Conservation (phyloP, 345 rosid genomes). For the Gossypium mustelinum region DNA sequence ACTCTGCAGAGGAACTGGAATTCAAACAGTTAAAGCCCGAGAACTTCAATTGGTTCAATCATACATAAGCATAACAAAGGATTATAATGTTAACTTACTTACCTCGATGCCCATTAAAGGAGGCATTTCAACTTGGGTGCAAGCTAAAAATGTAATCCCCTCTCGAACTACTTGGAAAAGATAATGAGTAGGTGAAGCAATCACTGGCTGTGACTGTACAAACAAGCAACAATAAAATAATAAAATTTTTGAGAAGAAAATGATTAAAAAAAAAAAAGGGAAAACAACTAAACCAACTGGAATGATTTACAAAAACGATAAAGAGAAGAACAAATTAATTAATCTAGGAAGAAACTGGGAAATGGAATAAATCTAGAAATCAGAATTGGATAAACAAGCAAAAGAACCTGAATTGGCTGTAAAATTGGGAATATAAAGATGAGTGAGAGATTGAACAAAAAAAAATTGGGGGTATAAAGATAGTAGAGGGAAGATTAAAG, state of each 20-base stretch:
- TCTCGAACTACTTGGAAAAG: conserved; percentile 81
- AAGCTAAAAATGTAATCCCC: conserved; percentile 86
- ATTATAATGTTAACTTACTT: not conserved
- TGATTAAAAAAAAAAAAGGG: not conserved
- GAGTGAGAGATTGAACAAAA: conserved; percentile 10
- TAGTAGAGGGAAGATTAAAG: not conserved
- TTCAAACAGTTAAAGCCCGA: conserved; percentile 21
- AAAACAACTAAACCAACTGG: conserved; percentile 11
- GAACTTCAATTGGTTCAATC: conserved; percentile 11
- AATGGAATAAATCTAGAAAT: conserved; percentile 9
- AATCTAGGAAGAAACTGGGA: not conserved
- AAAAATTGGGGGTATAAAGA: not conserved
- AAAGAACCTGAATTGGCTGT: conserved; percentile 1
- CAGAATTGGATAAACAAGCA: not conserved
- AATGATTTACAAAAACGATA: not conserved
- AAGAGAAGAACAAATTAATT: not conserved
- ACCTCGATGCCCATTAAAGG: conserved; percentile 98
- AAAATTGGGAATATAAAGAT: conserved; percentile 5
- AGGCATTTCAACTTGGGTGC: conserved; percentile 97
- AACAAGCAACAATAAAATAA: conserved; percentile 5
- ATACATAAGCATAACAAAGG: not conserved
- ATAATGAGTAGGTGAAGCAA: conserved; percentile 96
- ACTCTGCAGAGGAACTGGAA: conserved; percentile 91
- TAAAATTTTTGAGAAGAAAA: not conserved
- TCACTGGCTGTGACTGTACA: conserved; percentile 61